Conservation (phyloP, 2,329 filamentous ascomycete species). For the Alternaria metachromatica region DNA sequence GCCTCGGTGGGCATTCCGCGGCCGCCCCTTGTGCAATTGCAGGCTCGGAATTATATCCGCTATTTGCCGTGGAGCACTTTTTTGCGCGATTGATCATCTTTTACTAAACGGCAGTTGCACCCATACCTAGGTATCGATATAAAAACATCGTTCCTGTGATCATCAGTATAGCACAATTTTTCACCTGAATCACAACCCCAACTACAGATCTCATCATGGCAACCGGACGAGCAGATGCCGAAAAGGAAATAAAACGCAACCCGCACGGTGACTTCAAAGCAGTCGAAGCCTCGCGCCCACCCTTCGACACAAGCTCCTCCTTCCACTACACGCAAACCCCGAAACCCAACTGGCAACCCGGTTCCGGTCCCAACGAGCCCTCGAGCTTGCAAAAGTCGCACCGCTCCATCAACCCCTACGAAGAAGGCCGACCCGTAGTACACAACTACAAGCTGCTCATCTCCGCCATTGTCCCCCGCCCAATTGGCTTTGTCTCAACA, state of each 20-base stretch:
- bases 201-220: constrained; percentile 16
- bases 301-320: constrained; percentile 59
- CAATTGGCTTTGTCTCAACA: constrained; percentile 72
- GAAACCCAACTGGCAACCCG: constrained; percentile 70
- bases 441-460: constrained; percentile 95
- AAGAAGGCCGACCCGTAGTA: constrained; percentile 67
- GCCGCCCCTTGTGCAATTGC: constrained; percentile 3
- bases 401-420: constrained; percentile 82
- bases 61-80: constrained; percentile 14
- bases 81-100: constrained; percentile 8
- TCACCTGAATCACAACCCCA: no score
- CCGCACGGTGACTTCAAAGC: constrained; percentile 77
- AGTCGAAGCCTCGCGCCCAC: constrained; percentile 70
- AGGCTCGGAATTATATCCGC: constrained; percentile 29
- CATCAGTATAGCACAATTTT: neutral
- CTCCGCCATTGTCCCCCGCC: constrained; percentile 79
- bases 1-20: constrained; percentile 13
- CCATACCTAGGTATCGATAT: neutral
- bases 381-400: constrained; percentile 65
- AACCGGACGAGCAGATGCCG: constrained; percentile 52
- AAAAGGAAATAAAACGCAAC: constrained; percentile 64
- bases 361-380: constrained; percentile 67
- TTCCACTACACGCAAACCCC: constrained; percentile 69
- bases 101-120: neutral
- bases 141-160: neutral